Evolutionary conservation across 345 rosid genomes (phyloP), one percentile per base, ranked within the genome.

Genomic region (Lepidium sativum): DNA sequence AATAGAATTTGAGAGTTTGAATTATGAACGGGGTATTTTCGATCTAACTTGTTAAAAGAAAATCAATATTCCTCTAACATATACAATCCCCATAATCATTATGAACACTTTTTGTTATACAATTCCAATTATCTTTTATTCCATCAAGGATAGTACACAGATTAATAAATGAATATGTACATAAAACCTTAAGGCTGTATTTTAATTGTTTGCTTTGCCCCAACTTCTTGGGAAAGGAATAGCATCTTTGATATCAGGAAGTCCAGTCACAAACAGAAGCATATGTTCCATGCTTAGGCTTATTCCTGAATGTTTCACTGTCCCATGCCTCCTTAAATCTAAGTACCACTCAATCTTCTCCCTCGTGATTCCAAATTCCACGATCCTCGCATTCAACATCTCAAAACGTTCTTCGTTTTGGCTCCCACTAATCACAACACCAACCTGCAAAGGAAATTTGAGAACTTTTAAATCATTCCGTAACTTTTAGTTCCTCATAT

Each of bases 271-370:
- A 50, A 80, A 83, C 57, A 87, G 84, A 72, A 89, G 82, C 89
- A 89, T 83, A 14, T 78, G 78, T 61, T 92, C 97, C 60, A 89
- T 82, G 13, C 61, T 68, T 57, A 87, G 42, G 73, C 87, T 83
- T 79, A 89, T 84, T 42, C 97, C 97, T 0, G 97, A 84, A 63
- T 82, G 86, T 63, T 78, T 75, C 43, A 82, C 92, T 14, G 97
- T 79, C 63, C 98, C 96, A 31, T 92, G 83, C 80, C 84, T 76
- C 58, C 87, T 79, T 49, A 92, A 79, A 75, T 92, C 98, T 53
- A 87, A 27, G 58, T 86, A 89, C 97, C 92, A 87, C 53, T 89
- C 98, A 6, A 78, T 82, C 68, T 83, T 78, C 68, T 87, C 94
- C 49, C 27, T 69, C 38, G 77, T 39, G 61, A 81, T 41, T 37